phyloP scores from a whole-genome alignment of 768 basidiomycete genomes.

The Lyophyllum atratum region DNA sequence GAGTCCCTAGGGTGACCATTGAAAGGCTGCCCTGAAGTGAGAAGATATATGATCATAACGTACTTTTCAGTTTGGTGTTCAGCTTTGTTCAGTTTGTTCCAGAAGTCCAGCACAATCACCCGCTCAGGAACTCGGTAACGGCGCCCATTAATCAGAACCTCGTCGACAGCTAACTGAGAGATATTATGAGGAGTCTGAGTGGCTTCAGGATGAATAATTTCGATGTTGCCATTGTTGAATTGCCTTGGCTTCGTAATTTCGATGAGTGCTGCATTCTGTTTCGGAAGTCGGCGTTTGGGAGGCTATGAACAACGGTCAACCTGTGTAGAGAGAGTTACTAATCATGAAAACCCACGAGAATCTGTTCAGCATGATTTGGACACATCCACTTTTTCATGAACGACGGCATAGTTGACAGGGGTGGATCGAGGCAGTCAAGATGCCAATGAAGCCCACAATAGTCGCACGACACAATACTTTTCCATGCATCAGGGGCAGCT shows the following conservation, averaged over 20 bases:
- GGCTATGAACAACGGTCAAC: constrained; percentile 47
- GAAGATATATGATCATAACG: constrained; percentile 21
- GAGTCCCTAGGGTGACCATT: constrained; percentile 30
- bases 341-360: constrained; percentile 58
- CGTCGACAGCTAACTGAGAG: constrained; percentile 66
- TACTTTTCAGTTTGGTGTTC: constrained; percentile 43
- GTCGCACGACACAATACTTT: constrained; percentile 89
- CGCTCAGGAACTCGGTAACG: constrained; percentile 93
- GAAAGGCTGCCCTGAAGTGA: neutral
- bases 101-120: constrained; percentile 92
- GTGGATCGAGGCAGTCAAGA: constrained; percentile 93
- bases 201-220: constrained; percentile 73
- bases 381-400: constrained; percentile 98
- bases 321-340: constrained; percentile 6
- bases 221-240: constrained; percentile 91
- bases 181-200: constrained; percentile 36
- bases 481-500: constrained; percentile 57
- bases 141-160: constrained; percentile 85
- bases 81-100: constrained; percentile 72
- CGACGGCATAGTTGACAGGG: constrained; percentile 81
- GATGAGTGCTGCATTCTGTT: constrained; percentile 64
- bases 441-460: constrained; percentile 96
- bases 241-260: constrained; percentile 74
- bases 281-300: constrained; percentile 79
- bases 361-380: constrained; percentile 91